A percentile compares a stretch with the other conserved stretches of the same genome.
Conservation (phyloP, 2,329 filamentous ascomycete genomes). For the Teratosphaeria nubilosa region DNA sequence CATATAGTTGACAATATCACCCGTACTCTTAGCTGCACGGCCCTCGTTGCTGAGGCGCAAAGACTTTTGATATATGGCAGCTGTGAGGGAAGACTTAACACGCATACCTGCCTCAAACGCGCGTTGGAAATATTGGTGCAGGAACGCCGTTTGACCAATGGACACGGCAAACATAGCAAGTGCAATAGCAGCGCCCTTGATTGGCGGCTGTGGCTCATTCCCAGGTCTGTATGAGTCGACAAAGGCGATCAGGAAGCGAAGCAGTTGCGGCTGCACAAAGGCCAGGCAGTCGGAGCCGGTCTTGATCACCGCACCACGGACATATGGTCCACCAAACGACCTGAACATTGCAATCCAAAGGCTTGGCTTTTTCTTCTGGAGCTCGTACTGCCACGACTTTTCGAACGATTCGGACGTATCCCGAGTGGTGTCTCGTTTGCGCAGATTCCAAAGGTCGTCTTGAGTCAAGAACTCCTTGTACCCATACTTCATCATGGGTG, state of each 20-base stretch:
- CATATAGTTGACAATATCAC: slow-evolving; percentile 99
- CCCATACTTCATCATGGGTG: slow-evolving; percentile 88
- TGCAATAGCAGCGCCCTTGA: slow-evolving; percentile 78
- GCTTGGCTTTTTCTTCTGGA: slow-evolving; percentile 62
- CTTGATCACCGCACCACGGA: slow-evolving; percentile 76
- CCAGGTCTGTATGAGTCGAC: slow-evolving; percentile 62
- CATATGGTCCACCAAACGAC: slow-evolving; percentile 77
- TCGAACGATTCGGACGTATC: slow-evolving; percentile 62
- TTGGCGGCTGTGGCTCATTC: slow-evolving; percentile 60
- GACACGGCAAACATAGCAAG: slow-evolving; percentile 87
- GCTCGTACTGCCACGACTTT: slow-evolving; percentile 64
- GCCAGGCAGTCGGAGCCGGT: slow-evolving; percentile 74
- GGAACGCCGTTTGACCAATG: slow-evolving; percentile 72
- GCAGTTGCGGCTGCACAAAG: slow-evolving; percentile 82
- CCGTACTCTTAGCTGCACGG: slow-evolving; percentile 76
- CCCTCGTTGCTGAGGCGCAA: slow-evolving; percentile 88
- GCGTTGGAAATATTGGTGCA: slow-evolving; percentile 96
- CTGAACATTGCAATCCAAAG: slow-evolving; percentile 79
- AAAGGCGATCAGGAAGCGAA: slow-evolving; percentile 74
- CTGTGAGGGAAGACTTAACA: slow-evolving; percentile 81
- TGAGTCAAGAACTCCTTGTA: slow-evolving; percentile 89
- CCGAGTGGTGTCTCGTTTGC: slow-evolving; percentile 68
- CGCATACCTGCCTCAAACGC: slow-evolving; percentile 94
- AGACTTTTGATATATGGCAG: slow-evolving; percentile 87
- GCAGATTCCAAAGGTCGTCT: slow-evolving; percentile 89